Percentiles rank a stretch among this genome's conserved stretches.
These are phyloP conservation scores for Penicillium cataractarum DNA, from an alignment of 495 filamentous ascomycete genomes.

Conservation along the genomic window DNA sequence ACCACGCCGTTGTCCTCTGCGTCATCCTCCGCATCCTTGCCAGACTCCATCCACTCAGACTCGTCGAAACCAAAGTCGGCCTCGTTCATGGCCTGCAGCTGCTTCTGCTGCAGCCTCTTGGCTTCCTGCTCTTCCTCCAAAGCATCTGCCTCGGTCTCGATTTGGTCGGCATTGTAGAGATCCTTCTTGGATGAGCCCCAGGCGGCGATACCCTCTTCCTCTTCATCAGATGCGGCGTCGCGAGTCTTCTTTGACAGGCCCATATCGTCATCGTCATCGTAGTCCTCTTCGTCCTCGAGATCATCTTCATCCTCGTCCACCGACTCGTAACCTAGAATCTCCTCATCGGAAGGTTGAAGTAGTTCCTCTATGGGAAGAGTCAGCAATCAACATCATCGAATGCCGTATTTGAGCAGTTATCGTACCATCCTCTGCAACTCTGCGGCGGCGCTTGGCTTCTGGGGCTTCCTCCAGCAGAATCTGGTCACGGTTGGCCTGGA, in stretches of 20 bases:
- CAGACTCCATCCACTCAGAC: slow-evolving; percentile 70
- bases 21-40: slow-evolving; percentile 39
- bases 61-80: slow-evolving; percentile 93
- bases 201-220: slow-evolving; percentile 74
- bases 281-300: slow-evolving; percentile 54
- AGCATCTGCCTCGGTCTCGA: slow-evolving; percentile 90
- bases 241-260: slow-evolving; percentile 29
- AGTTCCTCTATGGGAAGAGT: slow-evolving; percentile 52
- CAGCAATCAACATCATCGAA: slow-evolving; percentile 15
- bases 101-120: slow-evolving; percentile 83
- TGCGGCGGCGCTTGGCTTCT: slow-evolving; percentile 73
- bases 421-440: slow-evolving; percentile 64
- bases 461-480: slow-evolving; percentile 81
- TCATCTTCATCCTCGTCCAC: slow-evolving; percentile 55
- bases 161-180: slow-evolving; percentile 88
- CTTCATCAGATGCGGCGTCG: slow-evolving; percentile 50
- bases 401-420: slow-evolving; percentile 3
- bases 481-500: slow-evolving; percentile 80
- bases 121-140: slow-evolving; percentile 92
- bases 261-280: slow-evolving; percentile 41
- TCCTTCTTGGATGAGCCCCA: slow-evolving; percentile 88
- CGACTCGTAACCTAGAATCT: slow-evolving; percentile 70
- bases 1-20: slow-evolving; percentile 59
- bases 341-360: slow-evolving; percentile 81
- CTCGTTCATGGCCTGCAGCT: slow-evolving; percentile 79